Conservation (phyloP, 2,329 filamentous ascomycete species). For the Colletotrichum echinochloae region DNA sequence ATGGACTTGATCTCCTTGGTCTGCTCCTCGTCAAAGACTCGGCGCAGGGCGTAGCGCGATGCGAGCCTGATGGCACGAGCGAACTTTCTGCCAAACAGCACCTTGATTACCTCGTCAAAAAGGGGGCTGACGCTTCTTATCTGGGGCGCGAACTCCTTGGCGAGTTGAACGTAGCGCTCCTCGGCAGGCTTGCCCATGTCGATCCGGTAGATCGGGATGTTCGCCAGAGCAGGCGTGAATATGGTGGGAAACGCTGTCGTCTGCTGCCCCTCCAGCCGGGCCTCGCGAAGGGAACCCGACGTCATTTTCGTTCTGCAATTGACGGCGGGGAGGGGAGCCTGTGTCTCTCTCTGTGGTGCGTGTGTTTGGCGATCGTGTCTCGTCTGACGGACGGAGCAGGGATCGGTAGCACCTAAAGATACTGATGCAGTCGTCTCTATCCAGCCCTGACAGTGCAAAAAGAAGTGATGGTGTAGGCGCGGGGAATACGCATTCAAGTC, state of each 20-base stretch:
- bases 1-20: slow-evolving; percentile 69
- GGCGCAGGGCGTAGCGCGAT: slow-evolving; percentile 59
- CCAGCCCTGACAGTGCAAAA: background rate
- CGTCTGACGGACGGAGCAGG: background rate
- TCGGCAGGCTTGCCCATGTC: slow-evolving; percentile 66
- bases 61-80: slow-evolving; percentile 49
- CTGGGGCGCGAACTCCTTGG: slow-evolving; percentile 56
- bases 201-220: slow-evolving; percentile 51
- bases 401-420: background rate
- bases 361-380: no score
- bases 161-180: slow-evolving; percentile 63
- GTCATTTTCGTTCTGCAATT: background rate
- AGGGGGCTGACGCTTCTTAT: slow-evolving; percentile 58
- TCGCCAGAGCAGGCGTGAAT: background rate
- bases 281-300: no score
- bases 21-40: slow-evolving; percentile 65
- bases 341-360: background rate
- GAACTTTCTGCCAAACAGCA: slow-evolving; percentile 42
- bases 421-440: background rate
- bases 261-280: background rate
- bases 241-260: background rate
- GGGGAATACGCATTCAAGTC: background rate
- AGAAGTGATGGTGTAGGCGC: background rate
- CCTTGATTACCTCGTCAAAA: slow-evolving; percentile 61
- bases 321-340: background rate